A percentile compares a stretch with the other conserved stretches of the same genome.
Evolutionary conservation across 208 protist species (phyloP).

Genomic region (Herpetomonas samuelpessoai): DNA sequence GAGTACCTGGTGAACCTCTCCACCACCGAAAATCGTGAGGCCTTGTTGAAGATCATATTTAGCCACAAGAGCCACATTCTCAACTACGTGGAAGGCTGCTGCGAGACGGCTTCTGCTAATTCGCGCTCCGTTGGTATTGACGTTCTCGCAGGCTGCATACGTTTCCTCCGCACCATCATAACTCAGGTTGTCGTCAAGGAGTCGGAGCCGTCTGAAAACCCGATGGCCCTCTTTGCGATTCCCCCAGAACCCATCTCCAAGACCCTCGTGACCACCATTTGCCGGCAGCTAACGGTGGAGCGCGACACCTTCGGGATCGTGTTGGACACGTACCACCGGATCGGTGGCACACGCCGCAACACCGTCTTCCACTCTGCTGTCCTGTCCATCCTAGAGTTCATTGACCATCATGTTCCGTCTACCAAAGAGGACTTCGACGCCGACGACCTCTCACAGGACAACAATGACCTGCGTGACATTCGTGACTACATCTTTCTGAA

Average conservation of each 20-base stretch:
- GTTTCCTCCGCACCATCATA: constrained; percentile 53
- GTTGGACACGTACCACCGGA: constrained; percentile 45
- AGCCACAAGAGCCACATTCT: constrained; percentile 59
- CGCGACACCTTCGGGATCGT: constrained; percentile 53
- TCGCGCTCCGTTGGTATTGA: constrained; percentile 42
- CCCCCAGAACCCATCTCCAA: constrained; percentile 29
- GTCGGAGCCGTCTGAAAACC: constrained; percentile 22
- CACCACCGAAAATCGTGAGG: constrained; percentile 44
- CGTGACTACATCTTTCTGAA: constrained; percentile 61
- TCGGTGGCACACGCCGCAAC: constrained; percentile 47
- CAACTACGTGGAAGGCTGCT: constrained; percentile 54
- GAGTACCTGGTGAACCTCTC: constrained; percentile 53
- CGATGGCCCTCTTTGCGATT: constrained; percentile 26
- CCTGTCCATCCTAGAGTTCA: constrained; percentile 42
- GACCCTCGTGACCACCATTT: constrained; percentile 31
- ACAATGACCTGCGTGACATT: constrained; percentile 48
- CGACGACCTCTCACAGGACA: constrained; percentile 13
- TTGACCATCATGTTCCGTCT: constrained; percentile 17
- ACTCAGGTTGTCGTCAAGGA: constrained; percentile 17
- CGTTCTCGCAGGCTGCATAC: constrained; percentile 49
- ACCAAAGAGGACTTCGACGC: background rate
- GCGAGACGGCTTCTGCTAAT: constrained; percentile 22
- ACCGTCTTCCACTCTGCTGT: constrained; percentile 71
- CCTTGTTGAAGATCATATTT: constrained; percentile 54
- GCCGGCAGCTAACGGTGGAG: constrained; percentile 61